Base-by-base conservation (phyloP, 192 early-diverging fungal genomes). In the Gonapodya prolifera region DNA sequence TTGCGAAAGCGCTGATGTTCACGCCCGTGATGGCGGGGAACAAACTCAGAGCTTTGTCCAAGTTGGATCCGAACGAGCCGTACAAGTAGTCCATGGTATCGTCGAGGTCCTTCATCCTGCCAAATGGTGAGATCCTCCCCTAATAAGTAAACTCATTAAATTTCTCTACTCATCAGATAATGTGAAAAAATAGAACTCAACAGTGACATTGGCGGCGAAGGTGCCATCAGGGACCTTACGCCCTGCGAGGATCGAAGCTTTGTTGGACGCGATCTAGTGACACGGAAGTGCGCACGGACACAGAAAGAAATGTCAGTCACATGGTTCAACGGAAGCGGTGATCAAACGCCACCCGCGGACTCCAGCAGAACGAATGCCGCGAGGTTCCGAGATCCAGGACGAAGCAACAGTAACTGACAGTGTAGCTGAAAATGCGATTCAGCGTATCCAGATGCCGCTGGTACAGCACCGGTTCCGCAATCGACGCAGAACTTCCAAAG, bases 221-320 rank as follows among this genome's bases (percentile, higher is more conserved):
- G 78, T 79, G 28, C 75, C 75, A 30, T 17, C 28, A 33, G 78
- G 78, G 76, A 79, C 75, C 28, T 23, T 30, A 13, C 78, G 77
- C 30, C 29, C 32, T 18, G 23, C 8, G 78, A 79, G 33, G 2
- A 79, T 18, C 16, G 29, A 35, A 17, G 18, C 30, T 76, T 79
- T 79, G 61, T 82, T 79, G 2, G 69, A 80, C 18, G 74, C 75
- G 31, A 0, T 78, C 23, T 82, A 79, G 81, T 18, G 73, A 82
- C 33, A 75, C 76, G n/a, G 80, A 82, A 18, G 28, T 75, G 18
- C 35, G 75, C 23, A 77, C 70, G 13, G 30, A 77, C 31, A 17
- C n/a, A 8, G 30, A n/a, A 73, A 31, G 71, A 70, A 77, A 77
- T 76, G 70, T 30, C 28, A 30, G n/a, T 30, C 28, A 77, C 30